These are phyloP conservation scores for Phaffia rhodozyma DNA, from an alignment of 1,284 basidiomycete genomes.

Conservation along the genomic window DNA sequence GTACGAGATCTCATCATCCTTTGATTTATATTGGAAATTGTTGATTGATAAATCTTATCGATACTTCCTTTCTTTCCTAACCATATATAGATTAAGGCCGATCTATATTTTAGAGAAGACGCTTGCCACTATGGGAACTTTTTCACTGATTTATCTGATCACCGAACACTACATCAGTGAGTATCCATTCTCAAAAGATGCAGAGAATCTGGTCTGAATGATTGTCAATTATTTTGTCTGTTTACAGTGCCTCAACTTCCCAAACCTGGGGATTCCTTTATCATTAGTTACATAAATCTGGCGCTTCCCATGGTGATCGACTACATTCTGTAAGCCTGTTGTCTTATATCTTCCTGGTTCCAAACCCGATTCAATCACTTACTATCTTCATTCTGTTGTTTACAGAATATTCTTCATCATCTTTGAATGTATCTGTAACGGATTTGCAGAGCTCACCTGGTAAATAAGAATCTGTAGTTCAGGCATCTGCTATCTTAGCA, in stretches of 20 bases:
- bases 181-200: background rate
- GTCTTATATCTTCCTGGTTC: background rate
- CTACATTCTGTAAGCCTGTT: conserved; percentile 33
- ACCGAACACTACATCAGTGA: conserved; percentile 77
- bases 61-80: background rate
- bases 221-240: background rate
- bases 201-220: background rate
- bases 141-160: conserved; percentile 74
- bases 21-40: background rate
- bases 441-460: conserved; percentile 82
- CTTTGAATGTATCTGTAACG: conserved; percentile 91
- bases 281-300: conserved; percentile 67
- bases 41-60: conserved; percentile 1
- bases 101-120: conserved; percentile 91
- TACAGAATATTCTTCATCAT: conserved; percentile 71
- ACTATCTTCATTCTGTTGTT: conserved; percentile 43
- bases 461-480: conserved; percentile 33
- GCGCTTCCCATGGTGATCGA: conserved; percentile 81
- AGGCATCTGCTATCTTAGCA: background rate
- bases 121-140: conserved; percentile 88
- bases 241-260: conserved; percentile 53
- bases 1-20: conserved; percentile 36
- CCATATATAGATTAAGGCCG: conserved; percentile 57
- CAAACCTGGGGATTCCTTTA: conserved; percentile 53
- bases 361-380: background rate